Base-by-base conservation (phyloP, 768 basidiomycete genomes). In the Tremella fuciformis region DNA sequence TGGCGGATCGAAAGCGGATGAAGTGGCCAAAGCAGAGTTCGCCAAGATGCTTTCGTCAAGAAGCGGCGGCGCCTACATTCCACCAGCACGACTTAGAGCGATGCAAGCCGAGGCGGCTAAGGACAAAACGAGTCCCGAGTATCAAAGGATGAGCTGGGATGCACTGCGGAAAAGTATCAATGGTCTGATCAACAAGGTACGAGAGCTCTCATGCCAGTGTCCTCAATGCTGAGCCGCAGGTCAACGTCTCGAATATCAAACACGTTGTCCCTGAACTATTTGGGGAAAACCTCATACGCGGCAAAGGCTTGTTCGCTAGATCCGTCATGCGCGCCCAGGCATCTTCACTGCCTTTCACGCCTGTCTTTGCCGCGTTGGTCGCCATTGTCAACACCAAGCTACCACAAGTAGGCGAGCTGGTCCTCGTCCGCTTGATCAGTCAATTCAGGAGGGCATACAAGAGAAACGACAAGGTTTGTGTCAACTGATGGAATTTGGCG, bases 281-380 rank as follows among this genome's bases (percentile, higher is more conserved):
- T 70, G 78, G 84, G 1, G 96, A 99, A 78, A 96, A 99, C 78
- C 83, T 99, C 26, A 84, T 98, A 60, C 85, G 92, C 48, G 96
- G 96, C 0, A 83, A 90, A 22, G 96, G 96, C 0, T 81, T 99
- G 40, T 96, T 98, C 73, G 83, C 89, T 19, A 81, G 96, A 64
- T 93, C 92, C 64, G 82, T 99, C 63, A 98, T 99, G 96, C 92
- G 97, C 73, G 96, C 96, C 6, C 96, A 99, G 76, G 84, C 94
- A 0, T 84, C 92, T 4, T 98, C 96, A 81, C 86, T 98, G 67
- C 93, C 96, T 0, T 99, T 94, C 74, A 98, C 96, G 0, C 92
- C 96, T 3, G 89, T 99, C 11, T 99, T 98, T 73, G 91, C 94
- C 13, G 88, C 90, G 0, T 82, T 98, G 29, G 89, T 96, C 50